These are phyloP conservation scores for Daldinia caldariorum DNA, from an alignment of 495 filamentous ascomycete genomes.

Conservation along the genomic window DNA sequence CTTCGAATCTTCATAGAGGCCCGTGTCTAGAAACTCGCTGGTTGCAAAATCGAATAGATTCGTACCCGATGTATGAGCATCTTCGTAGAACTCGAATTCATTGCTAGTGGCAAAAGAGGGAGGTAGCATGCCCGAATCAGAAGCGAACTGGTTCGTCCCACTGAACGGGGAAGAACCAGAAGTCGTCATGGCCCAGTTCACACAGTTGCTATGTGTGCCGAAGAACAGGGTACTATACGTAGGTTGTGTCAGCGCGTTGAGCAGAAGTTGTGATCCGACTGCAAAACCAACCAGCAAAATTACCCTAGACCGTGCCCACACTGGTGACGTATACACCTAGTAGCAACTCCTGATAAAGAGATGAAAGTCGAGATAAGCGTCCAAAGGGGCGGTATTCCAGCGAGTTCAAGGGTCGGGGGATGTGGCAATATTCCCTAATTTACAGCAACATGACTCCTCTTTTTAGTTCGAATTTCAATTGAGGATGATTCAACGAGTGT, in stretches of 20 bases:
- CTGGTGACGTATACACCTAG: background rate
- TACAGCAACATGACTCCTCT: slow-evolving; percentile 41
- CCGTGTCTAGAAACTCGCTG: slow-evolving; percentile 21
- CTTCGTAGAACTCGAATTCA: slow-evolving; percentile 39
- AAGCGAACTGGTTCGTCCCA: slow-evolving; percentile 31
- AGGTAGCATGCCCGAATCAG: slow-evolving; percentile 32
- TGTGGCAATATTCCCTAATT: slow-evolving; percentile 11
- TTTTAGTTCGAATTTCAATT: slow-evolving; percentile 21
- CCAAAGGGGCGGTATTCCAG: slow-evolving; percentile 12
- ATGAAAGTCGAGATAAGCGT: slow-evolving; percentile 2
- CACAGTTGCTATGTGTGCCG: background rate
- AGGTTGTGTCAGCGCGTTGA: slow-evolving; percentile 1
- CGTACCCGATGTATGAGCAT: slow-evolving; percentile 8
- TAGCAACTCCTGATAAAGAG: background rate
- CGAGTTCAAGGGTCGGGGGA: slow-evolving; percentile 25
- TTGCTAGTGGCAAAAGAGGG: slow-evolving; percentile 19
- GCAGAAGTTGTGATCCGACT: slow-evolving; percentile 16
- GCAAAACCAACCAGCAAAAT: slow-evolving; percentile 6
- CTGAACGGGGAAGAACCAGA: slow-evolving; percentile 30
- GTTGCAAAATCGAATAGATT: slow-evolving; percentile 25
- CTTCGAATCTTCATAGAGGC: slow-evolving; percentile 21
- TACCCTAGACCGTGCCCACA: slow-evolving; percentile 3
- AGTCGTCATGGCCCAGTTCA: slow-evolving; percentile 35
- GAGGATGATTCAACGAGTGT: slow-evolving; percentile 15
- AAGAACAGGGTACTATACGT: background rate